Percentiles rank a stretch among this genome's conserved stretches.
Evolutionary conservation across 2,329 filamentous ascomycete genomes (phyloP).

Genomic region (Ambrosiella cleistominuta): DNA sequence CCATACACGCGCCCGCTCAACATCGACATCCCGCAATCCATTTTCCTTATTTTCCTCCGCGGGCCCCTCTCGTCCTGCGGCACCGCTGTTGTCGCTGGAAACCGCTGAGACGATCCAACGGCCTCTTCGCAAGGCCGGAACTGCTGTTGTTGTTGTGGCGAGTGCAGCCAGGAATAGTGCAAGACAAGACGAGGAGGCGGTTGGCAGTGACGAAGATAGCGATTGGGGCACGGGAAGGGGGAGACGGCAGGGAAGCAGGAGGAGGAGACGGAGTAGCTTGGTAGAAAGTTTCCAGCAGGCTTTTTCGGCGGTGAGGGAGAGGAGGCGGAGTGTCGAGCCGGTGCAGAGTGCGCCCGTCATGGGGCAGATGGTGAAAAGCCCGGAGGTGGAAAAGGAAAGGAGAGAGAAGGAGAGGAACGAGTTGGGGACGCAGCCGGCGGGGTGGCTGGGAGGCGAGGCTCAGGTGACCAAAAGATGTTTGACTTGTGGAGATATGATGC

Average conservation of each 20-base stretch:
- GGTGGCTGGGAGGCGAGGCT: not conserved
- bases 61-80: not conserved
- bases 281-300: not conserved
- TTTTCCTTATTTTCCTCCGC: not conserved
- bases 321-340: not conserved
- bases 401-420: not conserved
- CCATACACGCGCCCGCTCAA: not conserved
- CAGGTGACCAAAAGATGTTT: not conserved
- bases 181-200: not conserved
- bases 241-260: not conserved
- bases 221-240: constrained; percentile 1
- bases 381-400: not conserved
- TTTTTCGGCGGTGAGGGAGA: not conserved
- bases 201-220: not conserved
- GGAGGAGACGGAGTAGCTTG: not conserved
- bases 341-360: not conserved
- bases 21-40: not conserved
- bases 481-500: not conserved
- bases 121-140: constrained; percentile 3
- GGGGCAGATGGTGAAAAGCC: not conserved
- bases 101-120: not conserved
- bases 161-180: not conserved
- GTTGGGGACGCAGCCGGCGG: not conserved
- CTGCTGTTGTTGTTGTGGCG: constrained; percentile 7
- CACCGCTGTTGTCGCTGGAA: not conserved